A percentile compares a stretch with the other conserved stretches of the same genome.
These are phyloP conservation scores for Rhodotorula taiwanensis DNA, from an alignment of 768 basidiomycete species.

Conservation along the genomic window DNA sequence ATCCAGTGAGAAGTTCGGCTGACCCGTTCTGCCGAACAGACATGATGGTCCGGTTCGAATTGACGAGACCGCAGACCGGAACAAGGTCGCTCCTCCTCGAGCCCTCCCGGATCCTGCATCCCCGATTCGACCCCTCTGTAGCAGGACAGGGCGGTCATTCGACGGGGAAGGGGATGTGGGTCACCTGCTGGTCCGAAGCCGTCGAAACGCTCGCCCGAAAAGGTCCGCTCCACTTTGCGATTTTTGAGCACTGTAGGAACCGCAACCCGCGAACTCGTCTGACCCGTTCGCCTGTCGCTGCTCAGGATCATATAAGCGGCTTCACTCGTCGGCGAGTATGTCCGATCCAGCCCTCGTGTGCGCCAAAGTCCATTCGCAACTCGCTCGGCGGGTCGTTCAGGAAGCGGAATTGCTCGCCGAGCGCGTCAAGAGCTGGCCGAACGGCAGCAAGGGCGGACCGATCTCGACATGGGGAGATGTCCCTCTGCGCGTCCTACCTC, in stretches of 20 bases:
- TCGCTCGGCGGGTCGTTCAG: not conserved
- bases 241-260: too few species aligned
- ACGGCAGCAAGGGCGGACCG: too few species aligned
- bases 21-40: not conserved
- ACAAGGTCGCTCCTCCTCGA: not conserved
- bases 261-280: accelerated
- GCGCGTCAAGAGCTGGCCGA: not conserved
- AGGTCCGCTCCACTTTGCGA: not conserved
- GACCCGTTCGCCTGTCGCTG: not conserved
- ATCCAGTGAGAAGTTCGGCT: accelerated
- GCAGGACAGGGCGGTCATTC: not conserved
- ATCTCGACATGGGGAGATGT: not conserved
- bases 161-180: slow-evolving; percentile 5
- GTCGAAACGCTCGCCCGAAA: not conserved
- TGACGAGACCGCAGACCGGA: not conserved
- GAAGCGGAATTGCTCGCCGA: not conserved
- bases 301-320: not conserved
- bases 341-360: not conserved
- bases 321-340: not conserved
- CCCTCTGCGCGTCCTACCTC: not conserved
- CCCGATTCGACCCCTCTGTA: not conserved
- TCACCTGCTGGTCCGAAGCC: not conserved
- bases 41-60: slow-evolving; percentile 2
- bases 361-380: not conserved
- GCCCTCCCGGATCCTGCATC: not conserved